phyloP scores from a whole-genome alignment of 768 basidiomycete genomes.

The Strobilomyces dryophilus region DNA sequence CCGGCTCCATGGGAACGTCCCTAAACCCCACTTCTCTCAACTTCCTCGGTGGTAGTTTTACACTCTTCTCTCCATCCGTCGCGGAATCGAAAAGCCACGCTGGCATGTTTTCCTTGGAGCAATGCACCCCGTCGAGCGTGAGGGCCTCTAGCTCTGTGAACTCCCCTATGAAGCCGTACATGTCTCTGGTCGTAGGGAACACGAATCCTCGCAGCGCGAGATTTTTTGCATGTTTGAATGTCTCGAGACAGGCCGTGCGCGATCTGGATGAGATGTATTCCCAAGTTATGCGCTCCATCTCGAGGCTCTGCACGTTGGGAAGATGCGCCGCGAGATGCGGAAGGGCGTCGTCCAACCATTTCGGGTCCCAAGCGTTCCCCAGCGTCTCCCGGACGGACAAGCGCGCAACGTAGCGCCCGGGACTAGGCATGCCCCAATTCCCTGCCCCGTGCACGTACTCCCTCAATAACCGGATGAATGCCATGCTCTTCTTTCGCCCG shows the following conservation, averaged over 20 bases:
- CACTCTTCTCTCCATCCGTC: slow-evolving; percentile 5
- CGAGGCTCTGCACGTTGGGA: slow-evolving; percentile 19
- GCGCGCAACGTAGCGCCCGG: slow-evolving; percentile 46
- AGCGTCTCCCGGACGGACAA: slow-evolving; percentile 29
- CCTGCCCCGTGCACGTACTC: slow-evolving; percentile 12
- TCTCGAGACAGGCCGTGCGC: slow-evolving; percentile 21
- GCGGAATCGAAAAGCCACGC: slow-evolving; percentile 8
- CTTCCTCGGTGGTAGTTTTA: slow-evolving; percentile 15
- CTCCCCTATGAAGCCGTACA: slow-evolving; percentile 27
- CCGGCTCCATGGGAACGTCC: slow-evolving; percentile 17
- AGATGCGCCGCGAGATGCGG: slow-evolving; percentile 23
- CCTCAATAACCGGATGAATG: slow-evolving; percentile 15
- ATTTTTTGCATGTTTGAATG: slow-evolving; percentile 19
- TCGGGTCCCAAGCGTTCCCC: slow-evolving; percentile 31
- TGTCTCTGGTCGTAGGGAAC: slow-evolving; percentile 25
- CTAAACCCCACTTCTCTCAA: slow-evolving; percentile 28
- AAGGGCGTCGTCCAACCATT: slow-evolving; percentile 30
- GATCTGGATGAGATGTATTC: slow-evolving; percentile 28
- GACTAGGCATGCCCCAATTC: slow-evolving; percentile 45
- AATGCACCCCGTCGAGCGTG: slow-evolving; percentile 29
- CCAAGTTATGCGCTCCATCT: slow-evolving; percentile 31
- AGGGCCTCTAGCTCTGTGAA: slow-evolving; percentile 25
- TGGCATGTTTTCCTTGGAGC: slow-evolving; percentile 14
- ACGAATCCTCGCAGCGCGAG: slow-evolving; percentile 23
- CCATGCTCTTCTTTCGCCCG: slow-evolving; percentile 17